A percentile compares a stretch with the other conserved stretches of the same genome.
These are phyloP conservation scores for Kwoniella dendrophila DNA, from an alignment of 768 basidiomycete species.

Conservation along the genomic window DNA sequence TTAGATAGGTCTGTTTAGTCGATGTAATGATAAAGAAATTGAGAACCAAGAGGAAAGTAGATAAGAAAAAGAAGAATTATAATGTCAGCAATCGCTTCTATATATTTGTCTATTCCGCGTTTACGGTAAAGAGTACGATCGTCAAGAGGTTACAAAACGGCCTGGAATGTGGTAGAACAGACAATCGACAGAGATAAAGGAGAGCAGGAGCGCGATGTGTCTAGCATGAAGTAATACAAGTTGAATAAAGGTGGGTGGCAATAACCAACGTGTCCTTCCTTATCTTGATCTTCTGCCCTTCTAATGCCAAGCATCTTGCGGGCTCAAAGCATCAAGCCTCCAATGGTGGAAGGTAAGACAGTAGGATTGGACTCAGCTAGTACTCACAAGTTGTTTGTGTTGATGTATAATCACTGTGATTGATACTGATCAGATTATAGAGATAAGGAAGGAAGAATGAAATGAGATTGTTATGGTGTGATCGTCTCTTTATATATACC, in stretches of 20 bases:
- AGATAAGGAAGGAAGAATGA: not conserved
- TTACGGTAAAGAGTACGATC: not conserved
- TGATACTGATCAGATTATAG: not conserved
- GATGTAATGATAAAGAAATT: no score
- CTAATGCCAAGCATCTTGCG: not conserved
- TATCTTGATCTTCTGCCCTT: not conserved
- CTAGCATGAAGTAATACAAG: no score
- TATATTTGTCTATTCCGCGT: not conserved
- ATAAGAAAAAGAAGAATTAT: no score
- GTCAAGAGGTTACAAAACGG: not conserved
- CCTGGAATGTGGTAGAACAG: conserved; percentile 2
- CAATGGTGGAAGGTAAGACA: no score
- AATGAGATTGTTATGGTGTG: not conserved
- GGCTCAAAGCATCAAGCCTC: no score
- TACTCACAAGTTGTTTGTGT: no score
- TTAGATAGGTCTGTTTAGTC: no score
- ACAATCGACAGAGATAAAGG: no score
- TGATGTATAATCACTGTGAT: not conserved
- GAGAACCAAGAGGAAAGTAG: no score
- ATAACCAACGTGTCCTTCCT: conserved; percentile 7
- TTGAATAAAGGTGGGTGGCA: conserved; percentile 14
- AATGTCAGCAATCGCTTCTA: not conserved
- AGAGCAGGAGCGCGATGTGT: not conserved
- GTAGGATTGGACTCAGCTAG: no score
- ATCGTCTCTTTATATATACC: conserved; percentile 2